Percentiles rank a stretch among this genome's conserved stretches.
These are phyloP conservation scores for Torrubiella hemipterigena DNA, from an alignment of 2,329 filamentous ascomycete genomes.

Conservation along the genomic window DNA sequence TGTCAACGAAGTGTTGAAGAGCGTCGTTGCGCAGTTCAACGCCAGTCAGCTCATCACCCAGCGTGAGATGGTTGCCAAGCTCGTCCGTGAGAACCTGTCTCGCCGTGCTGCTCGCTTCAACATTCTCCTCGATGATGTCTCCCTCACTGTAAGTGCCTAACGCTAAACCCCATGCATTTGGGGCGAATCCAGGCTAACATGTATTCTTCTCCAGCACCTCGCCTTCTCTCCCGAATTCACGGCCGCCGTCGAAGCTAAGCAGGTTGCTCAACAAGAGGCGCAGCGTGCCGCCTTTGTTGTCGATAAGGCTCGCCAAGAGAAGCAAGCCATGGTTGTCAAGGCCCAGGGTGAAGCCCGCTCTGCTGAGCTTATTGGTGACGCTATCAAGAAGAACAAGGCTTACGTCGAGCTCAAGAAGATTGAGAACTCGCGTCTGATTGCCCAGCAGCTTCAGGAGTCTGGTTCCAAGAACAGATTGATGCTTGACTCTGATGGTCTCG, in stretches of 20 bases:
- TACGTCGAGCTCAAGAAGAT: slow-evolving; percentile 98
- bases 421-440: slow-evolving; percentile 87
- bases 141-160: slow-evolving; percentile 60
- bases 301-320: slow-evolving; percentile 98
- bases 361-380: slow-evolving; percentile 93
- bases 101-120: slow-evolving; percentile 91
- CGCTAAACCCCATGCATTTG: no score
- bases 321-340: slow-evolving; percentile 96
- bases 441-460: slow-evolving; percentile 72
- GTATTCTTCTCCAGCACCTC: slow-evolving; percentile 44
- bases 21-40: slow-evolving; percentile 97
- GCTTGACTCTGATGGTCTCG: slow-evolving; percentile 80
- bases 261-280: slow-evolving; percentile 79
- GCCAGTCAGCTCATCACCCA: slow-evolving; percentile 97
- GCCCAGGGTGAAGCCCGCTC: slow-evolving; percentile 98
- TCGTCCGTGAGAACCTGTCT: slow-evolving; percentile 89
- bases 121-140: slow-evolving; percentile 94
- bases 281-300: slow-evolving; percentile 95
- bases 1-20: slow-evolving; percentile 97
- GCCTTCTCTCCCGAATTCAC: slow-evolving; percentile 66
- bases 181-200: slow-evolving; percentile 12
- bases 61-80: slow-evolving; percentile 85
- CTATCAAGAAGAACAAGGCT: slow-evolving; percentile 97
- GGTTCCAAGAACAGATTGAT: slow-evolving; percentile 88
- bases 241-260: slow-evolving; percentile 61